Evolutionary conservation across 257 asterid species (phyloP).

Genomic region (Nicotiana noctiflora): DNA sequence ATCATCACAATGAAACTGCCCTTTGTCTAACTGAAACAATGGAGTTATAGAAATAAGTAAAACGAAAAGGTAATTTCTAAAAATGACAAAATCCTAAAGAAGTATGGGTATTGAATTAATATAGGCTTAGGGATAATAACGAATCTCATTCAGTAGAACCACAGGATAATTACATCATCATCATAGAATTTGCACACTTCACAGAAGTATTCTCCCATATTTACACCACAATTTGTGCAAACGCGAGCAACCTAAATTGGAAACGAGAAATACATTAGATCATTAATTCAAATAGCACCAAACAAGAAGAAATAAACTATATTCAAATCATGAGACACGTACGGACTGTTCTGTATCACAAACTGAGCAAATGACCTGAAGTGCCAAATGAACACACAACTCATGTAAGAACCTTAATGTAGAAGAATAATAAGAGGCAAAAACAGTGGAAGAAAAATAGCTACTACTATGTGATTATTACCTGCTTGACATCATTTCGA

Average conservation of each 20-base stretch:
- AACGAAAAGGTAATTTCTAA: too few species aligned
- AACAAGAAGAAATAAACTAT: neutral
- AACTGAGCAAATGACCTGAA: conserved; percentile 93
- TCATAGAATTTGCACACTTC: conserved; percentile 80
- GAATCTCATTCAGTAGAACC: neutral
- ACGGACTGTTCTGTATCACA: conserved; percentile 98
- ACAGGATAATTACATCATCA: conserved; percentile 59
- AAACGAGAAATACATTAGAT: neutral
- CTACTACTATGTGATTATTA: conserved; percentile 14
- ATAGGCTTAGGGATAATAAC: neutral
- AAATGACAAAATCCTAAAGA: neutral
- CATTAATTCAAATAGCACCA: neutral
- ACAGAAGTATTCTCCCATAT: conserved; percentile 96
- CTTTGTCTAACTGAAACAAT: conserved; percentile 62
- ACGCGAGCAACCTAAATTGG: conserved; percentile 58
- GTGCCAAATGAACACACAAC: neutral
- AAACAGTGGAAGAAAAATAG: conserved; percentile 2
- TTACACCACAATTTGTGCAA: conserved; percentile 91
- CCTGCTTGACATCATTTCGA: conserved; percentile 78
- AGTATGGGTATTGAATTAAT: neutral
- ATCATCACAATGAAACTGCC: conserved; percentile 86
- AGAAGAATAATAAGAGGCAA: neutral
- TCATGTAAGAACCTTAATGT: neutral
- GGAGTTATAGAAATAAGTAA: neutral
- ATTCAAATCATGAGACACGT: conserved; percentile 21